Percentiles rank a stretch among this genome's conserved stretches.
These are phyloP conservation scores for Ogataea angusta DNA, from an alignment of 805 yeast genomes.

Conservation along the genomic window DNA sequence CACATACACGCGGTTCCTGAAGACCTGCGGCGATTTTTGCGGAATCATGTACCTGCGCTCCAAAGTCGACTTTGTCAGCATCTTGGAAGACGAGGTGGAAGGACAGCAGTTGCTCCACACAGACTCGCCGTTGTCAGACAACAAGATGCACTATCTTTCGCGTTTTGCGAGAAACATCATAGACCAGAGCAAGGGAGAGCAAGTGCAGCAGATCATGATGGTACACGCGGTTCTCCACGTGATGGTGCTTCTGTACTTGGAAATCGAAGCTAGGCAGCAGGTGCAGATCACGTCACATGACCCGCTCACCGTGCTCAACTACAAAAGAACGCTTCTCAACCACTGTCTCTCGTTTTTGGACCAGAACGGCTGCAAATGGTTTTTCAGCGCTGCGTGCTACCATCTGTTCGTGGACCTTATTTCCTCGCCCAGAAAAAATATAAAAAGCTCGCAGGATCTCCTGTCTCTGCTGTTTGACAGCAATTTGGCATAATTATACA, in stretches of 20 bases:
- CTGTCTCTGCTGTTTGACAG: slow-evolving; percentile 13
- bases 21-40: slow-evolving; percentile 19
- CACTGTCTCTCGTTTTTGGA: slow-evolving; percentile 19
- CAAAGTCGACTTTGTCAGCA: slow-evolving; percentile 28
- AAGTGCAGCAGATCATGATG: slow-evolving; percentile 26
- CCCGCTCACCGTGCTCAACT: slow-evolving; percentile 11
- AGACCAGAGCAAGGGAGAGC: slow-evolving; percentile 11
- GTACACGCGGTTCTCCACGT: slow-evolving; percentile 31
- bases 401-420: slow-evolving; percentile 23
- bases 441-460: slow-evolving; percentile 13
- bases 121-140: slow-evolving; percentile 21
- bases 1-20: slow-evolving; percentile 16
- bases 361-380: slow-evolving; percentile 26
- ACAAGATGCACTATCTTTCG: slow-evolving; percentile 18
- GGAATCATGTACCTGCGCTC: slow-evolving; percentile 28
- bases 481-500: not conserved
- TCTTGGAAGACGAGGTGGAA: slow-evolving; percentile 20
- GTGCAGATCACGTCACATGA: slow-evolving; percentile 5
- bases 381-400: slow-evolving; percentile 31
- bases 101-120: slow-evolving; percentile 6
- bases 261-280: slow-evolving; percentile 24
- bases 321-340: slow-evolving; percentile 15
- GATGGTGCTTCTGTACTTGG: slow-evolving; percentile 28
- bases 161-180: slow-evolving; percentile 17
- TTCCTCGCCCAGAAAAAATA: slow-evolving; percentile 4